Base-by-base conservation (phyloP, 148 eudicot genomes). In the Linanthus parryae region DNA sequence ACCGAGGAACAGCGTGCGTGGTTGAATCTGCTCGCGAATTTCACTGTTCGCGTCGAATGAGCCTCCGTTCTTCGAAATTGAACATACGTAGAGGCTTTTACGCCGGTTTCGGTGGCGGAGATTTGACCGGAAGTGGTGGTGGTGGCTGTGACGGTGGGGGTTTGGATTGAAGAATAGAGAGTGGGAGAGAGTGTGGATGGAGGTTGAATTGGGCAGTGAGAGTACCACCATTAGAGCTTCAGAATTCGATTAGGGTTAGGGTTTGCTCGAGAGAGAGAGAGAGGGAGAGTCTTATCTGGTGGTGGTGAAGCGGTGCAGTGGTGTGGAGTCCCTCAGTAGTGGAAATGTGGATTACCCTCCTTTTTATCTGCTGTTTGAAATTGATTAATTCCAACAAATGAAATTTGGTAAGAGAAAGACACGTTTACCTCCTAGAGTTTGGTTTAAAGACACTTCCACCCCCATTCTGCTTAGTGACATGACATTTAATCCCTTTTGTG, bases 1-100 rank as follows among this genome's bases (percentile, higher is more conserved):
- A 8, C 95, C 94, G 0, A 94, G 95, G 37, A 78, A 86, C 16
- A 86, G 54, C 1, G 89, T 78, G 31, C 83, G 40, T 1, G 60
- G 70, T 1, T 31, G 64, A 30, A 53, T 38, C 36, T 50, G 56
- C 11, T 25, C 15, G 2, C 5, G 21, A 18, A 46, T 26, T 15
- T 46, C 57, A 27, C 13, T 39, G n/a, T 12, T 24, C 7, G 30
- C 19, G 23, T 7, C 9, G 48, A 67, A 44, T 0, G 66, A 52
- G 22, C 34, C 3, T 40, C 55, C 28, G 25, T 2, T 33, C 38
- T 45, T 52, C 16, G 27, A 16, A 43, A 27, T 27, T 27, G 58
- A 37, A 19, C 15, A 26, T 28, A 38, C 14, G 27, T 38, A 40
- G 5, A 51, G 65, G 33, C n/a, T 22, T 22, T 30, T 0, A n/a